Evolutionary conservation across 2,329 filamentous ascomycete genomes (phyloP), one percentile per base, ranked within the genome.

Genomic region (Triangularia setosa): DNA sequence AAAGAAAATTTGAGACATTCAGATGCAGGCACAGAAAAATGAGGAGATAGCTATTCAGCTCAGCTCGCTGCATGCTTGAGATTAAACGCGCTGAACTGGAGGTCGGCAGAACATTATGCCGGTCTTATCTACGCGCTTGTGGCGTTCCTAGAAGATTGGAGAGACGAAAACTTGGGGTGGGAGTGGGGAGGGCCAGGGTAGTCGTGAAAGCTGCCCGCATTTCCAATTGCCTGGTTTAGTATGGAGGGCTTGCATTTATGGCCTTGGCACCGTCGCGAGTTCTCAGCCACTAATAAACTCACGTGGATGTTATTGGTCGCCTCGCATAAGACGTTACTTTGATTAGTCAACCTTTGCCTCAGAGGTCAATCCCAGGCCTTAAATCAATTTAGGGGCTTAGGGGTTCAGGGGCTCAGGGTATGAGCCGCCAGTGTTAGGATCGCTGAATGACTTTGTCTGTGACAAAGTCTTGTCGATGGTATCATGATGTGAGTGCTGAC

Each of bases 261-360:
- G 55, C 33, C 55, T 58, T 58, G 55, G 55, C 57, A 16, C 8
- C 8, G 30, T 25, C 28, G 21, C 27, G 18, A 14, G 27, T 18
- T 14, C n/a, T 59, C 57, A 59, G 57, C 57, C 57, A 48, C 57
- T 21, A 58, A 35, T 24, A 58, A 27, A 57, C 9, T 25, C 16
- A 30, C 25, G 8, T 33, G 54, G 25, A 33, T 57, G 54, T 12
- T 9, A 11, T 48, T 48, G 40, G 40, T 12, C 18, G 40, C 40
- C 18, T 48, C 40, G 40, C 35, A 40, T 40, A 40, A 5, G 35
- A 40, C 35, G 16, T 18, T 3, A 14, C 14, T 40, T 18, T 11
- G 8, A 3, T 2, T 48, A 8, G 11, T 48, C 40, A 48, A 48
- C n/a, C 3, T 18, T 21, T 1, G 6, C 40, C 40, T 21, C 7